Percentiles rank a stretch among this genome's conserved stretches.
Conservation (phyloP, 83 land plant species). For the Picea abies region DNA sequence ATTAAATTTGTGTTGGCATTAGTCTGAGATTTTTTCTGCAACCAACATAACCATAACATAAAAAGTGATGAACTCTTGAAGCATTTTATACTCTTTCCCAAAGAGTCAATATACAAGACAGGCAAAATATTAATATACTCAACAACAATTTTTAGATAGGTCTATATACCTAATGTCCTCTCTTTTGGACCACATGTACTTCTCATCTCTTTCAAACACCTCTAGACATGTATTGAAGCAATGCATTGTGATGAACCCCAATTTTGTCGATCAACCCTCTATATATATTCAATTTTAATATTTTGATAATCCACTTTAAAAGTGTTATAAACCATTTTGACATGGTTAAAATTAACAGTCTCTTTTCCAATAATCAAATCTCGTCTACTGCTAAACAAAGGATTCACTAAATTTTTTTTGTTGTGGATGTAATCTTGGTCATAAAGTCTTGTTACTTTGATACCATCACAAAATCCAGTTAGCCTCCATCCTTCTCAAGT, state of each 20-base stretch:
- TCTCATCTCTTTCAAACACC: neutral
- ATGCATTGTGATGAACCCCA: neutral
- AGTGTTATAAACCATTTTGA: neutral
- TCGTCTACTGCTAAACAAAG: neutral
- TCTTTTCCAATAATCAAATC: neutral
- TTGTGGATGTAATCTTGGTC: neutral
- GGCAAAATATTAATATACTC: neutral
- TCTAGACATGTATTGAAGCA: neutral
- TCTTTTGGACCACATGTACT: neutral
- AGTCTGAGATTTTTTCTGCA: too few relatives aligned
- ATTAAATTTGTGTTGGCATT: too few relatives aligned
- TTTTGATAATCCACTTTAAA: neutral
- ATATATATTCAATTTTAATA: neutral
- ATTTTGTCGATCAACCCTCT: neutral
- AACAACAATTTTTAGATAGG: neutral
- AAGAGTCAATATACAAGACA: neutral
- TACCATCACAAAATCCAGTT: neutral
- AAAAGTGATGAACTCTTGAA: too few relatives aligned
- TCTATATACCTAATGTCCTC: neutral
- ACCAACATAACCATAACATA: too few relatives aligned
- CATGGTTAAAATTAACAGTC: neutral
- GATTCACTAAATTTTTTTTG: neutral
- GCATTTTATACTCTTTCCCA: neutral
- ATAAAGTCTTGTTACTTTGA: neutral
- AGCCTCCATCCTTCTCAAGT: neutral